A percentile compares a stretch with the other conserved stretches of the same genome.
Conservation (phyloP, 495 filamentous ascomycete species). For the Xylaria venustula region DNA sequence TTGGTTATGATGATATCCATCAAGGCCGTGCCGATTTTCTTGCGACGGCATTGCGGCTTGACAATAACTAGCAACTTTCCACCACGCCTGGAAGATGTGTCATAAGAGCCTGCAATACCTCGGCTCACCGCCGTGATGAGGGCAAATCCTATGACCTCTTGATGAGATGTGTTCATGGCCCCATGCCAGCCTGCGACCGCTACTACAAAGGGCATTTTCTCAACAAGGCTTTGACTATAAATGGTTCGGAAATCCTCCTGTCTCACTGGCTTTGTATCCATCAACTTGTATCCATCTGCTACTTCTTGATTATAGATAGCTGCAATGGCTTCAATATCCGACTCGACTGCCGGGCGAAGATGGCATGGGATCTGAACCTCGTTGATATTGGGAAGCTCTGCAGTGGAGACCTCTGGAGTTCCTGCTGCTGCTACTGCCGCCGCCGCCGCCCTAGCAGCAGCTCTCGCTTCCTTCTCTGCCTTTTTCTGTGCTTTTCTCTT, state of each 20-base stretch:
- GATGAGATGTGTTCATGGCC: background rate
- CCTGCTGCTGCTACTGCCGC: too few relatives aligned
- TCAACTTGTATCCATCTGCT: constrained; percentile 24
- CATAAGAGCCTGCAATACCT: constrained; percentile 17
- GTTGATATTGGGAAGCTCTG: constrained; percentile 8
- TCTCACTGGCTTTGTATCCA: constrained; percentile 28
- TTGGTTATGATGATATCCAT: constrained; percentile 34
- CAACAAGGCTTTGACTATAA: constrained; percentile 11
- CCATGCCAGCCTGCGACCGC: constrained; percentile 29
- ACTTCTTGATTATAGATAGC: constrained; percentile 41
- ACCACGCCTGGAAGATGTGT: constrained; percentile 1
- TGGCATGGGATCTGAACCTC: constrained; percentile 30
- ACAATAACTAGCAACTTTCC: constrained; percentile 37
- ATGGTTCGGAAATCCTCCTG: constrained; percentile 23
- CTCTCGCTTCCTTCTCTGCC: background rate
- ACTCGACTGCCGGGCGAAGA: constrained; percentile 31
- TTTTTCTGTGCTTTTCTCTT: background rate
- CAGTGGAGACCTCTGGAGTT: background rate
- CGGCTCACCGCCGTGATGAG: constrained; percentile 15
- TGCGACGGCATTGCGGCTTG: constrained; percentile 29
- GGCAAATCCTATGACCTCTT: constrained; percentile 36
- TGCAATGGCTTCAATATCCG: constrained; percentile 28
- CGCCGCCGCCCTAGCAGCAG: background rate
- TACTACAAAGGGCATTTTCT: constrained; percentile 41
- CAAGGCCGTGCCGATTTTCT: constrained; percentile 35